A percentile compares a stretch with the other conserved stretches of the same genome.
These are phyloP conservation scores for Noccaea bulbosa DNA, from an alignment of 345 rosid genomes.

Conservation along the genomic window DNA sequence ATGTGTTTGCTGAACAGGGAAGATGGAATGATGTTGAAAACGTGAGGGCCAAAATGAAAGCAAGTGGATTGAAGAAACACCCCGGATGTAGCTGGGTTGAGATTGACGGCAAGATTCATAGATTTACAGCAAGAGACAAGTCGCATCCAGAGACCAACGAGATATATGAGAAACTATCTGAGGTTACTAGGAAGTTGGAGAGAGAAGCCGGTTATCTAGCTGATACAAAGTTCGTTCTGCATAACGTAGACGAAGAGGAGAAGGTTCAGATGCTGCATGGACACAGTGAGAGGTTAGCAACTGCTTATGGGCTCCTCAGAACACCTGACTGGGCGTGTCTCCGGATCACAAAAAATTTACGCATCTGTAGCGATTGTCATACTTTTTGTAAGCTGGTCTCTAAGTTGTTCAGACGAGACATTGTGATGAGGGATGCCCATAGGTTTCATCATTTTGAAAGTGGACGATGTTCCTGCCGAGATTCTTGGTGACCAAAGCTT, in stretches of 20 bases:
- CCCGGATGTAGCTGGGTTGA: conserved; percentile 98
- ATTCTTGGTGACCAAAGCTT: conserved; percentile 61
- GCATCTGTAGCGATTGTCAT: conserved; percentile 87
- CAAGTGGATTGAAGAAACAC: conserved; percentile 67
- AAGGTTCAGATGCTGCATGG: conserved; percentile 72
- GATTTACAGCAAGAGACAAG: conserved; percentile 78
- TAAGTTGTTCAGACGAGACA: conserved; percentile 52
- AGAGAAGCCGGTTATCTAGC: conserved; percentile 73
- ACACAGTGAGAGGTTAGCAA: conserved; percentile 85
- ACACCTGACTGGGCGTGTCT: conserved; percentile 52
- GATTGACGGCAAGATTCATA: conserved; percentile 64
- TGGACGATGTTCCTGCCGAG: conserved; percentile 86
- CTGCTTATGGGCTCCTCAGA: conserved; percentile 66
- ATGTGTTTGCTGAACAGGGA: conserved; percentile 71
- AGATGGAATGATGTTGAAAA: conserved; percentile 72
- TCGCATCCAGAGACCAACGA: conserved; percentile 66
- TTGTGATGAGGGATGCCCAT: conserved; percentile 80
- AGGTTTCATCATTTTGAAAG: conserved; percentile 84
- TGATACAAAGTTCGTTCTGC: conserved; percentile 69
- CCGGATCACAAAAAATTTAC: conserved; percentile 74
- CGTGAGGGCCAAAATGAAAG: conserved; percentile 72
- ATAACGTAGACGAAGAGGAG: conserved; percentile 62
- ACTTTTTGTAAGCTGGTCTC: conserved; percentile 79
- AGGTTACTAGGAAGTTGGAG: conserved; percentile 58
- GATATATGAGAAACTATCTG: conserved; percentile 57